phyloP scores from a whole-genome alignment of 768 basidiomycete species.

The Floccularia luteovirens region DNA sequence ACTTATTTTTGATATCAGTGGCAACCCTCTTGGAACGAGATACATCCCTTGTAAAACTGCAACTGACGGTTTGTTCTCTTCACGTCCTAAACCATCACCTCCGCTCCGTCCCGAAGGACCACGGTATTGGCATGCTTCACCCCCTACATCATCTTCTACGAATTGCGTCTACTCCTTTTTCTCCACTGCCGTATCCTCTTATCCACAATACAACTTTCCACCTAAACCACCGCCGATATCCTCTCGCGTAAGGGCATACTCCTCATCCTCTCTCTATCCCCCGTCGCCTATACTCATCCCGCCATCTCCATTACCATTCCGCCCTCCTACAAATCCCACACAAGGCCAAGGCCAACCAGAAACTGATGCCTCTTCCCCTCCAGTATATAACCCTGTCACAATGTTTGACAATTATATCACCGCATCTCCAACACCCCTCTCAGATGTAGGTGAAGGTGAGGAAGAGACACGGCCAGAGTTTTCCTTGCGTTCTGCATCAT shows the following conservation, averaged over 20 bases:
- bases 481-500: too few relatives aligned
- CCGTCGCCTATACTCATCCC: conserved; percentile 5
- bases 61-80: conserved; percentile 31
- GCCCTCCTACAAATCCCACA: conserved; percentile 3
- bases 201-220: conserved; percentile 22
- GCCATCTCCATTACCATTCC: conserved; percentile 6
- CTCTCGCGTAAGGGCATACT: conserved; percentile 10
- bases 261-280: conserved; percentile 19
- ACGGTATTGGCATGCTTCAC: conserved; percentile 28
- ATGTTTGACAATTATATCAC: conserved; percentile 32
- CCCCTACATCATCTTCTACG: conserved; percentile 8
- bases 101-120: conserved; percentile 31
- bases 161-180: conserved; percentile 41
- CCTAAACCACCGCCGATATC: conserved; percentile 8
- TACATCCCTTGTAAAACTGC: conserved; percentile 56
- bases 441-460: conserved; percentile 20
- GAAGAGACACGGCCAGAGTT: too few relatives aligned
- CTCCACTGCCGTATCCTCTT: conserved; percentile 30
- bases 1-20: conserved; percentile 29
- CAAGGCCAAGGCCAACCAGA: background rate
- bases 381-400: conserved; percentile 6
- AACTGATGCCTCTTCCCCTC: background rate
- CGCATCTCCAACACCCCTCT: conserved; percentile 26
- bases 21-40: conserved; percentile 57
- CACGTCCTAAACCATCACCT: conserved; percentile 8